These are phyloP conservation scores for Exserohilum turcica DNA, from an alignment of 2,329 filamentous ascomycete species.

Conservation along the genomic window DNA sequence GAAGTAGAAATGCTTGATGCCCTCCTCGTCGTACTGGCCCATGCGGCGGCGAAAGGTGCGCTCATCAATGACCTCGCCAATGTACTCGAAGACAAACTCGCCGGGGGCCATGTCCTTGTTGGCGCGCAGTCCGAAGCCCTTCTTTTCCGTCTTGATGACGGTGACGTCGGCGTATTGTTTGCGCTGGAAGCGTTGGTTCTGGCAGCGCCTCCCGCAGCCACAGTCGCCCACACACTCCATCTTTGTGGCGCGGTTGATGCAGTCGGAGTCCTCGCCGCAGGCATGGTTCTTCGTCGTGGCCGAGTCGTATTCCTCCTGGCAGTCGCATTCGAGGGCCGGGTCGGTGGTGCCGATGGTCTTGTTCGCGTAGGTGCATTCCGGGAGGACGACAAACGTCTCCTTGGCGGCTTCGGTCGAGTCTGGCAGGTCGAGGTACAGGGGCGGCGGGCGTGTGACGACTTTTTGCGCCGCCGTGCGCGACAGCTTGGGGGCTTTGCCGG, in stretches of 20 bases:
- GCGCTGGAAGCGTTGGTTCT: slow-evolving; percentile 93
- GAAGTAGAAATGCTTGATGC: slow-evolving; percentile 99
- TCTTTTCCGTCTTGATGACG: slow-evolving; percentile 97
- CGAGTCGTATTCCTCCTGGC: slow-evolving; percentile 80
- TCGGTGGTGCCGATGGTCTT: slow-evolving; percentile 91
- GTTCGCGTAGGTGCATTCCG: slow-evolving; percentile 86
- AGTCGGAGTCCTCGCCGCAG: slow-evolving; percentile 95
- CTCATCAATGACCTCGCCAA: slow-evolving; percentile 97
- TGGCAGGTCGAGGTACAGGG: slow-evolving; percentile 74
- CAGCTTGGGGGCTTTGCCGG: slow-evolving; percentile 69
- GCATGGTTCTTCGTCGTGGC: slow-evolving; percentile 70
- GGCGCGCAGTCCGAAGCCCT: slow-evolving; percentile 88
- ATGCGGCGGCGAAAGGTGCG: slow-evolving; percentile 85
- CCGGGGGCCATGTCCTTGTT: slow-evolving; percentile 77
- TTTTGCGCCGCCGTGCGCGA: slow-evolving; percentile 77
- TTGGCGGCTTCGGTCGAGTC: slow-evolving; percentile 79
- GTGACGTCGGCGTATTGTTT: slow-evolving; percentile 89
- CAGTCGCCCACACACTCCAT: slow-evolving; percentile 92
- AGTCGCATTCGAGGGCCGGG: slow-evolving; percentile 94
- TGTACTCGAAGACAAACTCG: slow-evolving; percentile 97
- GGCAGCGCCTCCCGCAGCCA: slow-evolving; percentile 83
- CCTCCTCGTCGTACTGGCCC: slow-evolving; percentile 91
- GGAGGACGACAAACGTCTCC: slow-evolving; percentile 77
- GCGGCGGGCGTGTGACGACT: slow-evolving; percentile 64
- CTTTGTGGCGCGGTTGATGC: slow-evolving; percentile 97